A percentile compares a stretch with the other conserved stretches of the same genome.
These are phyloP conservation scores for Madurella fahalii DNA, from an alignment of 2,329 filamentous ascomycete species.

Conservation along the genomic window DNA sequence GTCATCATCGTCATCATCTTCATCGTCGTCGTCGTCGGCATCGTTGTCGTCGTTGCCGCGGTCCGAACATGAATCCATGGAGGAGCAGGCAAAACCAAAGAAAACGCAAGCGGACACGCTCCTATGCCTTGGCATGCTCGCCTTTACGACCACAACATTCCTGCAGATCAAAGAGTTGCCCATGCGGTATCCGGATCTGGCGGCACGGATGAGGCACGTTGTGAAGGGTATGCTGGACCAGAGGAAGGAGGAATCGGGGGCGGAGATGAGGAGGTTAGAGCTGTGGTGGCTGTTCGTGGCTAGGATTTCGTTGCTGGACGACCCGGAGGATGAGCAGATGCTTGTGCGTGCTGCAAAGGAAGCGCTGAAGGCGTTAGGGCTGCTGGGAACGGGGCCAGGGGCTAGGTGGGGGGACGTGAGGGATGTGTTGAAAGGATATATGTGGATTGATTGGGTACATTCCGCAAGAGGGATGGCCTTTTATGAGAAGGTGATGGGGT, in stretches of 20 bases:
- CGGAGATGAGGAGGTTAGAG: background rate
- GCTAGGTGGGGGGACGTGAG: conserved; percentile 2
- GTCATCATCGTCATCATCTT: no score
- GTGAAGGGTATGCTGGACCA: background rate
- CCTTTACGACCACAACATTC: conserved; percentile 29
- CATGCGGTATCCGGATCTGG: conserved; percentile 4
- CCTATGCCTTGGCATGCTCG: conserved; percentile 29
- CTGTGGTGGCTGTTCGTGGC: conserved; percentile 15
- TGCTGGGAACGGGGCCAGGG: background rate
- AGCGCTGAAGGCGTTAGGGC: background rate
- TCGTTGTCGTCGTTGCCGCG: no score
- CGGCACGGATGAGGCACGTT: background rate
- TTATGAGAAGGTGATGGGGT: background rate
- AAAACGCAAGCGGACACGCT: conserved; percentile 15
- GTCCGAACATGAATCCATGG: no score
- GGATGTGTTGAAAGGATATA: conserved; percentile 6
- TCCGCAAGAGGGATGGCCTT: conserved; percentile 1
- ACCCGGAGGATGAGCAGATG: background rate
- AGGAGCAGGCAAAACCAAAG: background rate
- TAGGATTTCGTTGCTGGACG: conserved; percentile 3
- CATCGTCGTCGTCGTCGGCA: no score
- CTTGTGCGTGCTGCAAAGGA: background rate
- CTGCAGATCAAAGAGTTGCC: conserved; percentile 11
- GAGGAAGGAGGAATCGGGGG: background rate
- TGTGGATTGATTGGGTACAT: conserved; percentile 17